Conservation (phyloP, 2,329 filamentous ascomycete species). For the Ophiostoma angusticollis region DNA sequence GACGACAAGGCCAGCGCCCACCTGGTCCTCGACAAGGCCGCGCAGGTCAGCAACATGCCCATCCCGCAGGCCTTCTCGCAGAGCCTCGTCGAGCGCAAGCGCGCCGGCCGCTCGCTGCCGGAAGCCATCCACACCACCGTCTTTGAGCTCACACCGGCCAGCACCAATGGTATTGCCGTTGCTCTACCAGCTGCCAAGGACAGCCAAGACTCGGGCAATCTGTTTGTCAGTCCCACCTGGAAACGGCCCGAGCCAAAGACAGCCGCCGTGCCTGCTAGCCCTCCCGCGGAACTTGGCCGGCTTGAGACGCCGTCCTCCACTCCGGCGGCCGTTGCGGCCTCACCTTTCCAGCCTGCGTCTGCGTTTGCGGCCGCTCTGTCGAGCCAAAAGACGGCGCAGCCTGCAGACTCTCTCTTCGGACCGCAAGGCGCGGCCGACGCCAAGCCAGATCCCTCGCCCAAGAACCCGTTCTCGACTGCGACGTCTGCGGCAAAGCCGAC, state of each 20-base stretch:
- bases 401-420: no score
- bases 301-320: no score
- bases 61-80: constrained; percentile 44
- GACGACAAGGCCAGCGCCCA: constrained; percentile 26
- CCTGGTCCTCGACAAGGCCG: constrained; percentile 32
- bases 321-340: no score
- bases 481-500: no score
- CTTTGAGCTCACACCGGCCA: constrained; percentile 27
- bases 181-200: neutral
- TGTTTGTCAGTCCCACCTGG: constrained; percentile 10
- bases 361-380: no score
- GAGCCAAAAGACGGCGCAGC: no score
- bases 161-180: no score
- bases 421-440: neutral
- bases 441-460: neutral
- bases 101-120: constrained; percentile 36
- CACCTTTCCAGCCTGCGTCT: neutral
- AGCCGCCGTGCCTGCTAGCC: neutral
- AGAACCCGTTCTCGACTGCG: neutral
- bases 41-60: constrained; percentile 30
- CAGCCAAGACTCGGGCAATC: neutral
- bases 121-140: constrained; percentile 44
- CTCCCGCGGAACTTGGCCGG: no score
- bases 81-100: constrained; percentile 46
- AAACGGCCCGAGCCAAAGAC: neutral